Evolutionary conservation across 108 stramenopile species (phyloP).

Genomic region (Bacterosira constricta): DNA sequence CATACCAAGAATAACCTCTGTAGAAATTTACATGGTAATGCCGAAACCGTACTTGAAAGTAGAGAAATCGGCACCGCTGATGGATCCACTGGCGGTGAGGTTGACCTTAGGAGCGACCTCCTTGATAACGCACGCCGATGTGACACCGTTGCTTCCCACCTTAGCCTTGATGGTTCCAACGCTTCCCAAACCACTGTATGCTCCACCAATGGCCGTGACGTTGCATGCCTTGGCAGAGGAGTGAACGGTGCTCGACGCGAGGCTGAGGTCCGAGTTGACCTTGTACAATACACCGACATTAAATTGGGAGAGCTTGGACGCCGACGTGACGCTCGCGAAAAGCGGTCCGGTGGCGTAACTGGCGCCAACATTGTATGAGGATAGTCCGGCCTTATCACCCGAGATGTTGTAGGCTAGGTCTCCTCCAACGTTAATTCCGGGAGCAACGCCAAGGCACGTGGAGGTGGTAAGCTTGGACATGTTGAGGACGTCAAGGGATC

Average conservation of each 20-base stretch:
- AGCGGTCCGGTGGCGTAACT: slow-evolving; percentile 82
- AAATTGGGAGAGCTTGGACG: slow-evolving; percentile 77
- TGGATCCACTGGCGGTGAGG: slow-evolving; percentile 85
- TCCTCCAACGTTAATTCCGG: slow-evolving; percentile 84
- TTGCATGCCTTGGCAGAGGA: slow-evolving; percentile 71
- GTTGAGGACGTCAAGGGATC: slow-evolving; percentile 79
- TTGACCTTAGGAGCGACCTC: slow-evolving; percentile 89
- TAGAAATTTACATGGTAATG: slow-evolving; percentile 76
- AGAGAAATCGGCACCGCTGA: slow-evolving; percentile 66
- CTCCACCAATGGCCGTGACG: slow-evolving; percentile 71
- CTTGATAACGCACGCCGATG: slow-evolving; percentile 77
- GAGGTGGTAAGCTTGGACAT: slow-evolving; percentile 85
- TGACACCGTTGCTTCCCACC: slow-evolving; percentile 72
- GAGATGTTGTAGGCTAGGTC: slow-evolving; percentile 86
- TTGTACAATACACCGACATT: slow-evolving; percentile 86
- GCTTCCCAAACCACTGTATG: slow-evolving; percentile 67
- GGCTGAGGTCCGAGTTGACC: slow-evolving; percentile 75
- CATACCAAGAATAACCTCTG: background rate
- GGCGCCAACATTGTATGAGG: slow-evolving; percentile 81
- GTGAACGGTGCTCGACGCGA: slow-evolving; percentile 85
- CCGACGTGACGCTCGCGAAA: slow-evolving; percentile 74
- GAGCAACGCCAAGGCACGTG: slow-evolving; percentile 73
- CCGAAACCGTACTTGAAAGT: slow-evolving; percentile 90
- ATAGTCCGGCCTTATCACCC: slow-evolving; percentile 73
- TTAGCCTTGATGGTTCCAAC: slow-evolving; percentile 91